Evolutionary conservation across 2,329 filamentous ascomycete genomes (phyloP).

Genomic region (Pseudogymnoascus sp.): DNA sequence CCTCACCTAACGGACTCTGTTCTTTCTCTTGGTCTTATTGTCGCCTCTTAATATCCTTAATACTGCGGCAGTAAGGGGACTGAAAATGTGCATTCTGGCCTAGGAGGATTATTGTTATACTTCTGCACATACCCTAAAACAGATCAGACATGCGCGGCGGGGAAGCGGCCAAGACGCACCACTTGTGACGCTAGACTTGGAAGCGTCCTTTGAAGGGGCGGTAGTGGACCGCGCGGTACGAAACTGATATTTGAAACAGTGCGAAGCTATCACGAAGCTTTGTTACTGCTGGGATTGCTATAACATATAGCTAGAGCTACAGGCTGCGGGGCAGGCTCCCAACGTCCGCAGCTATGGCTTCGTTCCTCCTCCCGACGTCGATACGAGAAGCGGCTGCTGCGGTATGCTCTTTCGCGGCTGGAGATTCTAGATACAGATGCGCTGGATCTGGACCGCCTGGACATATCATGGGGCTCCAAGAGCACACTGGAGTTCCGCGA

Average conservation of each 20-base stretch:
- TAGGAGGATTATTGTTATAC: neutral
- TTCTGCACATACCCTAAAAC: neutral
- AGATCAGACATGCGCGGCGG: conserved; percentile 6
- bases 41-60: conserved; percentile 2
- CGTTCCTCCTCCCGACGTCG: conserved; percentile 43
- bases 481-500: conserved; percentile 82
- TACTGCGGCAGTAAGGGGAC: neutral
- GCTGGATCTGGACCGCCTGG: conserved; percentile 77
- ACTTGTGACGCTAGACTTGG: conserved; percentile 4
- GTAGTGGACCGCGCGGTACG: neutral
- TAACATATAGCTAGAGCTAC: neutral
- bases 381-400: conserved; percentile 85
- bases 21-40: neutral
- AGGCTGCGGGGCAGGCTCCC: conserved; percentile 1
- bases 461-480: conserved; percentile 73
- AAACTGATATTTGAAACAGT: neutral
- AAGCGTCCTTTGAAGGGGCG: neutral
- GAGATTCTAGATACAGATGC: conserved; percentile 85
- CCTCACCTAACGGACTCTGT: conserved; percentile 5
- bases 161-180: conserved; percentile 5
- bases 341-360: conserved; percentile 24
- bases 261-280: neutral
- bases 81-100: neutral
- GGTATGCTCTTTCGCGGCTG: conserved; percentile 75
- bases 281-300: neutral